These are phyloP conservation scores for Populus simonii DNA, from an alignment of 345 rosid genomes.

Conservation along the genomic window DNA sequence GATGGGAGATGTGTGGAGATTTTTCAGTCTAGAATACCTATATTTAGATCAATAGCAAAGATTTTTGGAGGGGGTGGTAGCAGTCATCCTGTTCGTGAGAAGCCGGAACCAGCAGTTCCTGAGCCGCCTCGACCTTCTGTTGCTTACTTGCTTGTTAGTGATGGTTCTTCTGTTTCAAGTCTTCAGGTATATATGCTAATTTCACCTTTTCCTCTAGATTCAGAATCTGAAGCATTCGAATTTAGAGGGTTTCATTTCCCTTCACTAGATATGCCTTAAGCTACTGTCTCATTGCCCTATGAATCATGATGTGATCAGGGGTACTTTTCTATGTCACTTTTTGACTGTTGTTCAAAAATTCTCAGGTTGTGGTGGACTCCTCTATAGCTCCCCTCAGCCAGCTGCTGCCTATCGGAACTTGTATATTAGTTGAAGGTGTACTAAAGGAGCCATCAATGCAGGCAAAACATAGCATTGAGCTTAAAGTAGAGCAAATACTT, in stretches of 20 bases:
- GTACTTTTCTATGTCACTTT: neutral
- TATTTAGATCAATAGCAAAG: slow-evolving; percentile 54
- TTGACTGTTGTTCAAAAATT: neutral
- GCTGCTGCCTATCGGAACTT: slow-evolving; percentile 57
- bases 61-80: slow-evolving; percentile 25
- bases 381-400: slow-evolving; percentile 40
- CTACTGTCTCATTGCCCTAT: no score
- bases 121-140: slow-evolving; percentile 28
- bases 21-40: slow-evolving; percentile 57
- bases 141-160: slow-evolving; percentile 49
- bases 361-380: slow-evolving; percentile 70
- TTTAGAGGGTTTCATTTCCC: no score
- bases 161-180: slow-evolving; percentile 64
- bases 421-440: slow-evolving; percentile 68
- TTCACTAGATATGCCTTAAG: no score
- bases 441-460: slow-evolving; percentile 26
- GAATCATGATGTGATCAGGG: no score
- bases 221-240: neutral
- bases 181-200: slow-evolving; percentile 47
- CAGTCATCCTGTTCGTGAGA: slow-evolving; percentile 35
- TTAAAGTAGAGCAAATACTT: slow-evolving; percentile 60
- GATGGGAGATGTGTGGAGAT: slow-evolving; percentile 60
- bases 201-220: neutral
- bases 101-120: slow-evolving; percentile 32
- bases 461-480: slow-evolving; percentile 48